Conservation (phyloP, 805 yeast species). For the Henningerozyma blattae region DNA sequence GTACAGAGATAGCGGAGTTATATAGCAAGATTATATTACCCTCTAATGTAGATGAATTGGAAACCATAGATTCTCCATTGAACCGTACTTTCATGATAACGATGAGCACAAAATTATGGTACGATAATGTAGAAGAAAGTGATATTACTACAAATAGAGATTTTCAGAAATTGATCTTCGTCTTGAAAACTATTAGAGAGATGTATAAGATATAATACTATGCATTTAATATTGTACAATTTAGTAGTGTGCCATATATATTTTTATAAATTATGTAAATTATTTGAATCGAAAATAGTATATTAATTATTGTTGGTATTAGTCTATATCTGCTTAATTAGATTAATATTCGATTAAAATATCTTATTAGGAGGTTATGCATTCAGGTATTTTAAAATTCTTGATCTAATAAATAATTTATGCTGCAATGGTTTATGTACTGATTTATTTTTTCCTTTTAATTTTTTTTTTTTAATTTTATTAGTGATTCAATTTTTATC, state of each 20-base stretch:
- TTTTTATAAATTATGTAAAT: too few species aligned
- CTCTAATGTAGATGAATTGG: slow-evolving; percentile 4
- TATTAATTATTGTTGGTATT: too few species aligned
- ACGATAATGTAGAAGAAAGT: slow-evolving; percentile 19
- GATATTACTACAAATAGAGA: slow-evolving; percentile 16
- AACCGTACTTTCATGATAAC: slow-evolving; percentile 26
- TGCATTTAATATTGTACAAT: background rate
- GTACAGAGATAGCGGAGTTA: slow-evolving; percentile 31
- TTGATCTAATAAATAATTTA: too few species aligned
- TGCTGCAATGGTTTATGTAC: background rate
- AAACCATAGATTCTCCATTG: slow-evolving; percentile 2
- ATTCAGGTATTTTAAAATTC: background rate
- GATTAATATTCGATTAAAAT: background rate
- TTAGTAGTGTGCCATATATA: too few species aligned
- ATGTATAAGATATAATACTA: slow-evolving; percentile 11
- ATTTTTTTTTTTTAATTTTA: too few species aligned
- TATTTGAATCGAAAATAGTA: too few species aligned
- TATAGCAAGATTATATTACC: slow-evolving; percentile 17
- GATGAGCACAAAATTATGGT: slow-evolving; percentile 37
- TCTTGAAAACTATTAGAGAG: slow-evolving; percentile 25
- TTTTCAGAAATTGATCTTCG: slow-evolving; percentile 34
- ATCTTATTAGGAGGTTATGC: background rate
- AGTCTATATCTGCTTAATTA: too few species aligned
- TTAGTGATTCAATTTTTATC: too few species aligned
- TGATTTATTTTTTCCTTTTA: slow-evolving; percentile 11